Evolutionary conservation across 768 basidiomycete species (phyloP).

Genomic region (Exsudoporus frostii): DNA sequence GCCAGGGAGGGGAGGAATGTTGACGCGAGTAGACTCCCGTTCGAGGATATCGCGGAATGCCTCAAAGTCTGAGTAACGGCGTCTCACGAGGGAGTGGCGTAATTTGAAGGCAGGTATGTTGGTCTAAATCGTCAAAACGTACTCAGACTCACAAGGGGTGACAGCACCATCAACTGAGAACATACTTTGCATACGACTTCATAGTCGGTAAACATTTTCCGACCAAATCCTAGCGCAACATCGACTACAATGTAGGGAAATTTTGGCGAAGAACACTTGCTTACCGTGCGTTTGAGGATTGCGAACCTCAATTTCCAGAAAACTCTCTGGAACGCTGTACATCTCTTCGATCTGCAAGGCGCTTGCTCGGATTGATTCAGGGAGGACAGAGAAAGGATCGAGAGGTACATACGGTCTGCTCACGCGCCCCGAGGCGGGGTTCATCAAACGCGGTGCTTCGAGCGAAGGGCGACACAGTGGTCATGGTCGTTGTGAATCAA

Average conservation of each 20-base stretch:
- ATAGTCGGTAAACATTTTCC: conserved; percentile 99
- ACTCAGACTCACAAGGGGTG: conserved; percentile 3
- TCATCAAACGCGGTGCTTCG: conserved; percentile 57
- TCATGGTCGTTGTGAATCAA: conserved; percentile 28
- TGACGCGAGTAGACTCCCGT: conserved; percentile 94
- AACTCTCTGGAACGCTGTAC: conserved; percentile 96
- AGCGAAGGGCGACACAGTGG: conserved; percentile 56
- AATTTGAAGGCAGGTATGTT: conserved; percentile 99
- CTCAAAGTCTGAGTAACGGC: conserved; percentile 91
- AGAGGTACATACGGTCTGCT: conserved; percentile 50
- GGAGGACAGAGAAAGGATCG: conserved; percentile 5
- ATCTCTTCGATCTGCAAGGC: conserved; percentile 85
- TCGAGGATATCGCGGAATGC: conserved; percentile 98
- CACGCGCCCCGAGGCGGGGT: conserved; percentile 44
- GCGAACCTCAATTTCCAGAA: conserved; percentile 94
- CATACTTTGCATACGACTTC: conserved; percentile 94
- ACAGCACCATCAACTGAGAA: neutral
- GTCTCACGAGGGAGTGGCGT: conserved; percentile 83
- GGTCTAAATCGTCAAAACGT: conserved; percentile 51
- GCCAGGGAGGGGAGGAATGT: conserved; percentile 95
- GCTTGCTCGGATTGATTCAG: conserved; percentile 35
- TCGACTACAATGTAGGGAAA: neutral
- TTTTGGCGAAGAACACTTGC: neutral
- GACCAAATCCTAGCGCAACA: conserved; percentile 65
- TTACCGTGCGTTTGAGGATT: conserved; percentile 96